phyloP scores from a whole-genome alignment of 163 green algal genomes.

The Trebouxiophyceae sp. region DNA sequence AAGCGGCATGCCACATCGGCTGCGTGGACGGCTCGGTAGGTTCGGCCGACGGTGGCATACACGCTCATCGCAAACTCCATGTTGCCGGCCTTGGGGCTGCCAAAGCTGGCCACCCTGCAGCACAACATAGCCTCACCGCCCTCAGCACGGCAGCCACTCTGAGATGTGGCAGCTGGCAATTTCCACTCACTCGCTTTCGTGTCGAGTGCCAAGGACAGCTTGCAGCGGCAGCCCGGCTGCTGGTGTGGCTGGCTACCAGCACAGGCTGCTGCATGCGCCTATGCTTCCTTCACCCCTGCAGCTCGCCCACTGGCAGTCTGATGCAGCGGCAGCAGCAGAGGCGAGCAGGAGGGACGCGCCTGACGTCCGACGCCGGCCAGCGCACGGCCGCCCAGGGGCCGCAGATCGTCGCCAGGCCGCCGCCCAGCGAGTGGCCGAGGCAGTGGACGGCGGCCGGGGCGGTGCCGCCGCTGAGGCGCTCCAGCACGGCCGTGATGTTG shows the following conservation, averaged over 20 bases:
- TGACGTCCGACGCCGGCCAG: slow-evolving; percentile 13
- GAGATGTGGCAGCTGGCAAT: no score
- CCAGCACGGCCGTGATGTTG: background rate
- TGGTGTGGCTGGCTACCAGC: no score
- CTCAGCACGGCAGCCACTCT: no score
- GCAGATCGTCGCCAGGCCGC: slow-evolving; percentile 5
- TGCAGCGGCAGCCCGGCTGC: no score
- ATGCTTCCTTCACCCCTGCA: no score
- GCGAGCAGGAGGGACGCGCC: no score
- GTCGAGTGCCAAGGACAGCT: no score
- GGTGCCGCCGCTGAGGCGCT: background rate
- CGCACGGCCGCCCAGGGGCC: slow-evolving; percentile 17
- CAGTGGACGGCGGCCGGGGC: background rate
- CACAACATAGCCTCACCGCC: no score
- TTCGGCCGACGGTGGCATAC: slow-evolving; percentile 2
- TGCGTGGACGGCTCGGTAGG: slow-evolving; percentile 2
- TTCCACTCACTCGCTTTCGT: no score
- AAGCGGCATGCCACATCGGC: background rate
- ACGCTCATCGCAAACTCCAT: slow-evolving; percentile 3
- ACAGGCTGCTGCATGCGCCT: no score
- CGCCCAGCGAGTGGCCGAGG: slow-evolving; percentile 16
- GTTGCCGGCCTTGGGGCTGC: slow-evolving; percentile 15
- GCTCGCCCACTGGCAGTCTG: no score
- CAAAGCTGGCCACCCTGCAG: slow-evolving; percentile 13
- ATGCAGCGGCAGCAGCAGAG: no score